These are phyloP conservation scores for Phytopythium boreale DNA, from an alignment of 352 stramenopile genomes.

Conservation along the genomic window DNA sequence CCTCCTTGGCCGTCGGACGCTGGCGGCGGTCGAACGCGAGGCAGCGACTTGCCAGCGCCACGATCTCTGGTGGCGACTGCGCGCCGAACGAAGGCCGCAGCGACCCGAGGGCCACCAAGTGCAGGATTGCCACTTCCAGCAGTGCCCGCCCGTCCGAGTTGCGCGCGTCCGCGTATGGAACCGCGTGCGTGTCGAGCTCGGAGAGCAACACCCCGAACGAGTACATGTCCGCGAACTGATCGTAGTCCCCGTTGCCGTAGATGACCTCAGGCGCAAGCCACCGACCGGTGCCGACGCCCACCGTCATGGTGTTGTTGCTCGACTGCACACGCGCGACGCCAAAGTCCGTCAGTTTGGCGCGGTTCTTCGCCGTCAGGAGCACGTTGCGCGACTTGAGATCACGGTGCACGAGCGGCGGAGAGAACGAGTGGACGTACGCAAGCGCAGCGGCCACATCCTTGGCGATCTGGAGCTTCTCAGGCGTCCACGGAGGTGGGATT, in stretches of 20 bases:
- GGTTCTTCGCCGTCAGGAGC: slow-evolving; percentile 5
- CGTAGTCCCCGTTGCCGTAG: slow-evolving; percentile 2
- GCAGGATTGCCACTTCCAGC: slow-evolving; percentile 8
- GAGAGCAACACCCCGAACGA: slow-evolving; percentile 11
- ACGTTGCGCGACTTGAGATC: slow-evolving; percentile 37
- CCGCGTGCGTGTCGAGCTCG: slow-evolving; percentile 9
- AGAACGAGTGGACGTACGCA: slow-evolving; percentile 40
- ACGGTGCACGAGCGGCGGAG: slow-evolving; percentile 37
- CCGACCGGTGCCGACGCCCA: slow-evolving; percentile 13
- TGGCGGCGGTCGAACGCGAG: slow-evolving; percentile 18
- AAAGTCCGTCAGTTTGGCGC: slow-evolving; percentile 23
- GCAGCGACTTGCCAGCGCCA: slow-evolving; percentile 23
- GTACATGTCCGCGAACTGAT: slow-evolving; percentile 8
- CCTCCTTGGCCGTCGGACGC: slow-evolving; percentile 10
- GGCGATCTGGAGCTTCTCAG: slow-evolving; percentile 31
- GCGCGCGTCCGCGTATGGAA: slow-evolving; percentile 5
- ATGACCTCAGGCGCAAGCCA: slow-evolving; percentile 21
- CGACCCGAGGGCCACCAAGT: slow-evolving; percentile 3
- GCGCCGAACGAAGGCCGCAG: slow-evolving; percentile 3
- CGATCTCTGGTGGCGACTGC: slow-evolving; percentile 15
- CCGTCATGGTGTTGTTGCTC: slow-evolving; percentile 13
- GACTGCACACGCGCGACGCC: slow-evolving; percentile 5
- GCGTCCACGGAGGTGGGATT: slow-evolving; percentile 4
- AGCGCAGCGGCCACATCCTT: slow-evolving; percentile 46
- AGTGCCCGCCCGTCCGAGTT: not conserved